A percentile compares a stretch with the other conserved stretches of the same genome.
phyloP scores from a whole-genome alignment of 371 early-diverging fungal genomes.

The Quaeritorhiza haematococci region DNA sequence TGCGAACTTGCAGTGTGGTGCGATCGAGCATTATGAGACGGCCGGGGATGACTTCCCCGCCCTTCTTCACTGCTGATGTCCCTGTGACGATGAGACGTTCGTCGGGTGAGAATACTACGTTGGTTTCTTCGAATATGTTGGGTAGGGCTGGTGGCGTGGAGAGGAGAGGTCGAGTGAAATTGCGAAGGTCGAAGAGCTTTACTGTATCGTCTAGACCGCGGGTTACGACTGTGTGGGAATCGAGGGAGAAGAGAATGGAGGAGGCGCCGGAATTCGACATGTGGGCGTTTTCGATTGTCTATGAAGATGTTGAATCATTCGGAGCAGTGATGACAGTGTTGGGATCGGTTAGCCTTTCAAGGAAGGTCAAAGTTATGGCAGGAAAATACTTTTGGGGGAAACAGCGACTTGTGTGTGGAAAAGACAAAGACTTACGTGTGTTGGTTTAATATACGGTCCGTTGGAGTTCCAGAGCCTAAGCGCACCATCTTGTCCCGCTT shows the following conservation, averaged over 20 bases:
- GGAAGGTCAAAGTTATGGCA: not conserved
- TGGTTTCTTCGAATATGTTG: slow-evolving; percentile 71
- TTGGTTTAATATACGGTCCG: slow-evolving; percentile 43
- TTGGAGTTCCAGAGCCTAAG: slow-evolving; percentile 36
- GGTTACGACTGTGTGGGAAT: slow-evolving; percentile 61
- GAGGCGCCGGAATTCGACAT: slow-evolving; percentile 63
- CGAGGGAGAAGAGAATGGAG: slow-evolving; percentile 61
- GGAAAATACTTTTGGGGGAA: slow-evolving; percentile 3
- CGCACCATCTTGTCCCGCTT: slow-evolving; percentile 40
- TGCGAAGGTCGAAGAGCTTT: slow-evolving; percentile 90
- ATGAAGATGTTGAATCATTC: not conserved
- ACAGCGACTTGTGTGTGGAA: not conserved
- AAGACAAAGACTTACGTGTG: slow-evolving; percentile 28
- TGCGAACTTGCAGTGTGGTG: slow-evolving; percentile 52
- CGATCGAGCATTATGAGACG: slow-evolving; percentile 65
- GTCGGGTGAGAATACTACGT: slow-evolving; percentile 83
- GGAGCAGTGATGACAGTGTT: not conserved
- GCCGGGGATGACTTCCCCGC: slow-evolving; percentile 53
- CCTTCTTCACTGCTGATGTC: slow-evolving; percentile 54
- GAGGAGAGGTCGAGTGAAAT: slow-evolving; percentile 62
- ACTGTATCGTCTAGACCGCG: slow-evolving; percentile 83
- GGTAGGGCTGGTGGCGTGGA: slow-evolving; percentile 53
- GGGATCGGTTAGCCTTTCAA: not conserved
- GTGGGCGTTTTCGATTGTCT: slow-evolving; percentile 69
- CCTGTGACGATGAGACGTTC: slow-evolving; percentile 56